Percentiles rank a stretch among this genome's conserved stretches.
These are phyloP conservation scores for Syzygium aqueum DNA, from an alignment of 345 rosid genomes.

Conservation along the genomic window DNA sequence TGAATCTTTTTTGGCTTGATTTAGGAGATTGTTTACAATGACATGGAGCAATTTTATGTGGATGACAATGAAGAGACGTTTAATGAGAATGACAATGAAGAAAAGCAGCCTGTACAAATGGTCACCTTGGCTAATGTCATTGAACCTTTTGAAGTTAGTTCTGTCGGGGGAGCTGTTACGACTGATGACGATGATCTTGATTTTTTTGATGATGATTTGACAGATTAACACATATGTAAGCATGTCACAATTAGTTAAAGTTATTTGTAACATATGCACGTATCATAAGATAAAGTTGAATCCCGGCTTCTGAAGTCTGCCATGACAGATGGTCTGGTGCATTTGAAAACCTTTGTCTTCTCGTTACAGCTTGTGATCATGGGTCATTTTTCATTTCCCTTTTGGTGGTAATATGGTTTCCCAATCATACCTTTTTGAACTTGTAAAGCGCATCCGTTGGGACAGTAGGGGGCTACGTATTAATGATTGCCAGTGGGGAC, in stretches of 20 bases:
- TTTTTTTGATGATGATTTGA: constrained; percentile 46
- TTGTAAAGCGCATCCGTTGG: not conserved
- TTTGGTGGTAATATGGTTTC: not conserved
- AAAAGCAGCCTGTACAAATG: constrained; percentile 26
- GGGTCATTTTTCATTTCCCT: not conserved
- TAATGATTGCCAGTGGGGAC: not conserved
- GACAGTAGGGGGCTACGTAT: not conserved
- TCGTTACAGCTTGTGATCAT: not conserved
- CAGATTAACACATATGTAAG: constrained; percentile 16
- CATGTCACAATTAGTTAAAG: not conserved
- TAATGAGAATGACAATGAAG: constrained; percentile 38
- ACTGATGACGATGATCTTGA: constrained; percentile 49
- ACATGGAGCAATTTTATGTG: constrained; percentile 30
- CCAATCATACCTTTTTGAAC: not conserved
- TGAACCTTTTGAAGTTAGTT: constrained; percentile 31
- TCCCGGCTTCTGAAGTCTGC: not conserved
- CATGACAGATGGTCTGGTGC: not conserved
- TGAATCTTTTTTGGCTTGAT: constrained; percentile 1
- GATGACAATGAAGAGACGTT: constrained; percentile 30
- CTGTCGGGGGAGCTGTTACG: constrained; percentile 28
- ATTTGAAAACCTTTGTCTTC: not conserved
- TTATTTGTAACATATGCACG: not conserved
- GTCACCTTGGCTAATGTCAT: constrained; percentile 23
- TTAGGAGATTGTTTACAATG: constrained; percentile 41
- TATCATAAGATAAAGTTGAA: not conserved